phyloP scores from a whole-genome alignment of 768 basidiomycete genomes.

The Podaxis sp. region DNA sequence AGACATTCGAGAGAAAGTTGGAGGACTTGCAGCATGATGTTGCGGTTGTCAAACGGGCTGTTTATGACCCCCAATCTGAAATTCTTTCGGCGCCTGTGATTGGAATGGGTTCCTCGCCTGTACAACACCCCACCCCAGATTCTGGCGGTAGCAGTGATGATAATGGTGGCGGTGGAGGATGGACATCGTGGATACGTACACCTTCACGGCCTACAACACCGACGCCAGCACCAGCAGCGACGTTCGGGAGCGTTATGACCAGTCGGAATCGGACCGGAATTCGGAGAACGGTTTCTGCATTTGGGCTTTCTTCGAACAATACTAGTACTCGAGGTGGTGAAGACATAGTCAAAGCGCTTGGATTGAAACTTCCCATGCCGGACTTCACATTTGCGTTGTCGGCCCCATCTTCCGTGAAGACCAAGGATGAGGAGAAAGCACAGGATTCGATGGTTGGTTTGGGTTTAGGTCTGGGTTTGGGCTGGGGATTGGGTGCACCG shows the following conservation, averaged over 20 bases:
- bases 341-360: not conserved
- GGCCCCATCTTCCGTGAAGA: not conserved
- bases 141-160: too few relatives aligned
- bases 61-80: too few relatives aligned
- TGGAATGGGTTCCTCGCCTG: too few relatives aligned
- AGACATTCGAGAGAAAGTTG: too few relatives aligned
- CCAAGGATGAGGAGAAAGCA: not conserved
- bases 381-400: not conserved
- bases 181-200: not conserved
- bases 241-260: conserved; percentile 8
- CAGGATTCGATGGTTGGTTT: not conserved
- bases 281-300: not conserved
- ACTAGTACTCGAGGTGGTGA: not conserved
- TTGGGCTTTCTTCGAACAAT: not conserved
- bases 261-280: not conserved
- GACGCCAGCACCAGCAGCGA: not conserved
- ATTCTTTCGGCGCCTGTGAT: too few relatives aligned
- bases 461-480: not conserved
- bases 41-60: too few relatives aligned
- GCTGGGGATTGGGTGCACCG: not conserved
- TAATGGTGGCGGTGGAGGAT: too few relatives aligned
- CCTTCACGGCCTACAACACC: not conserved
- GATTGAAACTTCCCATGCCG: not conserved
- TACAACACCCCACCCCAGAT: too few relatives aligned
- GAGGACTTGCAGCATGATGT: too few relatives aligned